These are phyloP conservation scores for Plasmodium cynomolgi DNA, from an alignment of 169 alveolate species.

Conservation along the genomic window DNA sequence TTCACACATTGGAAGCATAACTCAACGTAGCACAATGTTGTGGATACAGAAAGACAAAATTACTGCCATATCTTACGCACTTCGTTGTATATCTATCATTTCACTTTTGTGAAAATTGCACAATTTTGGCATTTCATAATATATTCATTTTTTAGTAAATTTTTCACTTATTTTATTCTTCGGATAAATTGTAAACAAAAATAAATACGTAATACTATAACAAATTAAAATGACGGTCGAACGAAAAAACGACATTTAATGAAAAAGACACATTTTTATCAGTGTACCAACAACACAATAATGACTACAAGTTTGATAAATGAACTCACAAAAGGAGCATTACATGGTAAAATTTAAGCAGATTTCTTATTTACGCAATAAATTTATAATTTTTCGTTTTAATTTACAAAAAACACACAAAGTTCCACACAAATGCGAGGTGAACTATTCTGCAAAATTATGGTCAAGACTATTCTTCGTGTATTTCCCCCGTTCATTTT, in stretches of 20 bases:
- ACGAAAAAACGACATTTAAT: not conserved
- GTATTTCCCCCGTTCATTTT: not conserved
- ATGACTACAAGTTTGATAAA: not conserved
- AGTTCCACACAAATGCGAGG: not conserved
- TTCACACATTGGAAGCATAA: slow-evolving; percentile 3
- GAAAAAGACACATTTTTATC: not conserved
- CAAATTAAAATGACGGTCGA: not conserved
- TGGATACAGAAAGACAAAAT: not conserved
- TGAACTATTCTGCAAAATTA: not conserved
- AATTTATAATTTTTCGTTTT: not conserved
- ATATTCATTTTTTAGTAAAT: not conserved
- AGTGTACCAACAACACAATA: not conserved
- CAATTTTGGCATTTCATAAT: not conserved
- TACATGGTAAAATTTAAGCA: not conserved
- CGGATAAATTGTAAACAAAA: not conserved
- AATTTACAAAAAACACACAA: not conserved
- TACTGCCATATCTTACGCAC: not conserved
- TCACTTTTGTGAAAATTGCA: not conserved
- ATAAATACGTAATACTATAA: not conserved
- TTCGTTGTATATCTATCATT: not conserved
- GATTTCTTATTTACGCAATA: not conserved
- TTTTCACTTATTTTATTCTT: not conserved
- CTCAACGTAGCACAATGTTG: not conserved
- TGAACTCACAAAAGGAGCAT: not conserved
- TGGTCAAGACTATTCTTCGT: not conserved